Evolutionary conservation across 805 yeast species (phyloP), one percentile per base, ranked within the genome.

Genomic region (Monosporozyma yasuniensis): DNA sequence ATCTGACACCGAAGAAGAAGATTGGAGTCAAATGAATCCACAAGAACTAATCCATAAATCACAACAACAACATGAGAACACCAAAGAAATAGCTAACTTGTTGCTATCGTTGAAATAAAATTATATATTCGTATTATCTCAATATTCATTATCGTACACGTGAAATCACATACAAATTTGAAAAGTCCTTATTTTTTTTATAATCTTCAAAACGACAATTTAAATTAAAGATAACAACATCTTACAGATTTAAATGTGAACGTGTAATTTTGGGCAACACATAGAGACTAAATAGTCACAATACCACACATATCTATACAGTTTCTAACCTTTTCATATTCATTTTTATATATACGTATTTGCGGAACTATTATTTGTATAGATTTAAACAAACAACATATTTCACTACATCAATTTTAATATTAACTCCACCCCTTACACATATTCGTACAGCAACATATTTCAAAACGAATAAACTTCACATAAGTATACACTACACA

Each of bases 1-100:
- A 43, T 76, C 81, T 43, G 95, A 88, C 60, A 91, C 99, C 0
- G 99, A 91, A 65, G 98, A 93, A 62, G 99, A 91, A 67, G 98
- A 91, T 66, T 91, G 99, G 99, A 85, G 82, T 53, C 70, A 88
- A 0, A 84, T 91, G 47, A 97, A 97, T 0, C 89, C 96, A 0
- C 83, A 78, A 37, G 71, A 79, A 42, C 70, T 88, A 50, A 70
- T 86, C 44, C 51, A 6, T 54, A n/a, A n/a, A n/a, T n/a, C n/a
- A n/a, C 52, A 23, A 54, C 59, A 14, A 52, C 51, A 21, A 39
- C n/a, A 5, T 12, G 34, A 11, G 23, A 28, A 27, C 19, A 22
- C 48, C 11, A 19, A 38, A 11, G 48, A 46, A 21, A 42, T 38
- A 12, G 48, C 48, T 8, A 27, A 25, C n/a, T 21, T 46, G 37